Evolutionary conservation across 2,329 filamentous ascomycete genomes (phyloP).

Genomic region (Apiospora aurea): DNA sequence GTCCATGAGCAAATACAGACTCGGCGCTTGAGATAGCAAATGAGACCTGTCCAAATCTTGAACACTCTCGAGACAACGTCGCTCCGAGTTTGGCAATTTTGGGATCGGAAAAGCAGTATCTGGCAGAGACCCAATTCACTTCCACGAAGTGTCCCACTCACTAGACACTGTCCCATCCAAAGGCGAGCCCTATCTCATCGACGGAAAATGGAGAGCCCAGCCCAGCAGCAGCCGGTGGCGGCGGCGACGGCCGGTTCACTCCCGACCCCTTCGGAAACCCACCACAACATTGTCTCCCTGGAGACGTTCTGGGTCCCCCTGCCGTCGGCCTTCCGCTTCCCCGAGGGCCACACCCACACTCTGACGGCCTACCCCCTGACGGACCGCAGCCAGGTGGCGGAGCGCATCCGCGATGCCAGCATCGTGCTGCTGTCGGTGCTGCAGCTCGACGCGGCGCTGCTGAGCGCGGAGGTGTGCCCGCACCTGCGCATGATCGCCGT

Average conservation of each 20-base stretch:
- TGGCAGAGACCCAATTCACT: not conserved
- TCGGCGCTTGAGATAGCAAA: not conserved
- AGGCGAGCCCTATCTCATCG: not conserved
- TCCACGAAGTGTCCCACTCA: not conserved
- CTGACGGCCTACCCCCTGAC: slow-evolving; percentile 40
- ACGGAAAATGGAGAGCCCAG: not conserved
- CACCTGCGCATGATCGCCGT: slow-evolving; percentile 44
- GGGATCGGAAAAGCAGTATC: not conserved
- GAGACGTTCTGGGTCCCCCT: slow-evolving; percentile 43
- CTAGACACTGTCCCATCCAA: not conserved
- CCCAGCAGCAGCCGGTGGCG: not conserved
- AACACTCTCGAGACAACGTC: not conserved
- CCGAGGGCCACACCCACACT: slow-evolving; percentile 42
- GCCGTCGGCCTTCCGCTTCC: slow-evolving; percentile 36
- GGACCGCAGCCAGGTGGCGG: slow-evolving; percentile 35
- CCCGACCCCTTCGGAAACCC: slow-evolving; percentile 31
- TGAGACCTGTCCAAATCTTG: not conserved
- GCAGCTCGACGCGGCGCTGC: slow-evolving; percentile 39
- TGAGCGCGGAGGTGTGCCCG: slow-evolving; percentile 38
- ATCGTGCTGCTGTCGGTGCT: slow-evolving; percentile 45
- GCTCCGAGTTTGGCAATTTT: not conserved
- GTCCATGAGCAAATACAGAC: not conserved
- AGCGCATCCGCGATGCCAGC: slow-evolving; percentile 45
- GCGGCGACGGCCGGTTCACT: not conserved
- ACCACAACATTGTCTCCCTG: slow-evolving; percentile 45